Percentiles rank a stretch among this genome's conserved stretches.
These are phyloP conservation scores for Sisymbrium altissimum DNA, from an alignment of 345 rosid species.

Conservation along the genomic window DNA sequence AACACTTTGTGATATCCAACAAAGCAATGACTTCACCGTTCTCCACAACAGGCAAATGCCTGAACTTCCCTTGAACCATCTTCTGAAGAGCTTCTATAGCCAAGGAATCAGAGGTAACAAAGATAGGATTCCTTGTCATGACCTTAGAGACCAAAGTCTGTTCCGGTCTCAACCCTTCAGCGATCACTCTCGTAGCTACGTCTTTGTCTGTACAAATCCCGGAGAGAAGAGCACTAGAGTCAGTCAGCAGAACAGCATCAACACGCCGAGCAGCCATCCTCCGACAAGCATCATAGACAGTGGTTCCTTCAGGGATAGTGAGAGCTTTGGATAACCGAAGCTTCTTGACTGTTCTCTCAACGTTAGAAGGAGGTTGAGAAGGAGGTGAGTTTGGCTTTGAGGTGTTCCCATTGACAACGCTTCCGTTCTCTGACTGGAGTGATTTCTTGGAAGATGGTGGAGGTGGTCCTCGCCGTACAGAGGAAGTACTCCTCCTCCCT, in stretches of 20 bases:
- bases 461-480: slow-evolving; percentile 48
- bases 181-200: slow-evolving; percentile 77
- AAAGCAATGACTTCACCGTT: slow-evolving; percentile 96
- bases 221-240: slow-evolving; percentile 83
- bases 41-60: slow-evolving; percentile 99
- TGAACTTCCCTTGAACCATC: slow-evolving; percentile 97
- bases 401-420: slow-evolving; percentile 42
- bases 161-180: slow-evolving; percentile 89
- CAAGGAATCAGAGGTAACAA: slow-evolving; percentile 75
- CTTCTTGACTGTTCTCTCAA: slow-evolving; percentile 93
- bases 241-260: slow-evolving; percentile 84
- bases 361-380: slow-evolving; percentile 42
- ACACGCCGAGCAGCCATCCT: slow-evolving; percentile 96
- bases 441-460: slow-evolving; percentile 46
- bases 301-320: slow-evolving; percentile 90
- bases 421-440: slow-evolving; percentile 46
- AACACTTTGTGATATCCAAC: slow-evolving; percentile 92
- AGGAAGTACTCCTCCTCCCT: slow-evolving; percentile 44
- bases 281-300: slow-evolving; percentile 82
- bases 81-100: slow-evolving; percentile 97
- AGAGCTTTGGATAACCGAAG: slow-evolving; percentile 88
- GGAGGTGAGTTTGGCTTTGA: slow-evolving; percentile 78
- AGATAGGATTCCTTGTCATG: slow-evolving; percentile 91
- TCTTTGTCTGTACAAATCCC: slow-evolving; percentile 97
- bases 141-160: slow-evolving; percentile 84